phyloP scores from a whole-genome alignment of 441 rosid genomes.

The Gossypium lobatum region DNA sequence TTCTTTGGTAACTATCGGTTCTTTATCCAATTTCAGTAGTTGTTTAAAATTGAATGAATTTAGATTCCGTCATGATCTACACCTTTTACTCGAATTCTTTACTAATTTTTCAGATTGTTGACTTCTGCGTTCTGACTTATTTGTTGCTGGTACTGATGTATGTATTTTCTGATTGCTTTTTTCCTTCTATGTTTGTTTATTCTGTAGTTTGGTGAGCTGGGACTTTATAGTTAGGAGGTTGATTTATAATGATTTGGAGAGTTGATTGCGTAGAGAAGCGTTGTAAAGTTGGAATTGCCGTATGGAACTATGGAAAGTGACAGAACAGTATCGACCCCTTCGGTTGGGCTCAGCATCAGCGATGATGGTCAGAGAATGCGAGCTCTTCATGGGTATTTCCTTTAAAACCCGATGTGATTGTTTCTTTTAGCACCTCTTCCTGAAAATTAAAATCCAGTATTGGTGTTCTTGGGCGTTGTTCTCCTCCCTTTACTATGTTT shows the following conservation, averaged over 20 bases:
- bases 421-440: not conserved
- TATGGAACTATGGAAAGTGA: constrained; percentile 79
- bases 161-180: not conserved
- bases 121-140: not conserved
- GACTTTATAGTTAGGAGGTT: constrained; percentile 20
- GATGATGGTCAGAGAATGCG: constrained; percentile 47
- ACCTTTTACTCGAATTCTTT: not conserved
- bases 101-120: not conserved
- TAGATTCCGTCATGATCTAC: constrained; percentile 1
- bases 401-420: not conserved
- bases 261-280: constrained; percentile 34
- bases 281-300: constrained; percentile 48
- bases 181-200: constrained; percentile 21
- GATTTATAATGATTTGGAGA: constrained; percentile 59
- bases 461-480: not conserved
- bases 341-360: constrained; percentile 41
- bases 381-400: constrained; percentile 62
- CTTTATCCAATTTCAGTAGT: not conserved
- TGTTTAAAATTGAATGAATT: not conserved
- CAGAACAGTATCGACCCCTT: constrained; percentile 39
- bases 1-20: not conserved
- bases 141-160: not conserved
- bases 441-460: not conserved
- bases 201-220: constrained; percentile 23
- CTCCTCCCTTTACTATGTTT: not conserved